These are phyloP conservation scores for Tolypocladium ophioglossoides DNA, from an alignment of 2,329 filamentous ascomycete genomes.

Conservation along the genomic window DNA sequence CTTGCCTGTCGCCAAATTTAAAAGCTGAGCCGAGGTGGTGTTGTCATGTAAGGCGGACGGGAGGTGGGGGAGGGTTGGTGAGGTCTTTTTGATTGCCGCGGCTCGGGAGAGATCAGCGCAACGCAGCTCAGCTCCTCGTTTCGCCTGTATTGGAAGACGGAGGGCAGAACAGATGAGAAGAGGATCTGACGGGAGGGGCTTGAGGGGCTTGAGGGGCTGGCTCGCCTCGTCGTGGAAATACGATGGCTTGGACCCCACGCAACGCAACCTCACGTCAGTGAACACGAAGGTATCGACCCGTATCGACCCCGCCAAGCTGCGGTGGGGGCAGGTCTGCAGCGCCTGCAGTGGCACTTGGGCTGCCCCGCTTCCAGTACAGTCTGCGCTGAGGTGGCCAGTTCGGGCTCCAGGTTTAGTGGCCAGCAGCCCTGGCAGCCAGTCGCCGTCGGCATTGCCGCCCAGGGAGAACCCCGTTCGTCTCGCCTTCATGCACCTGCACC, in stretches of 20 bases:
- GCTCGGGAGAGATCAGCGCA: background rate
- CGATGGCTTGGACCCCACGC: background rate
- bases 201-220: background rate
- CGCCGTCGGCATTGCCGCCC: too few species aligned
- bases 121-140: background rate
- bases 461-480: background rate
- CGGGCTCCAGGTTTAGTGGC: background rate
- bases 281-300: background rate
- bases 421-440: background rate
- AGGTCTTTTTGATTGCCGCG: background rate
- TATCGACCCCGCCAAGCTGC: background rate
- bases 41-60: background rate
- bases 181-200: background rate
- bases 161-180: background rate
- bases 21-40: background rate
- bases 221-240: background rate
- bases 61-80: background rate
- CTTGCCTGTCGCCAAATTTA: background rate
- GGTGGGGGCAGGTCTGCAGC: background rate
- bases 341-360: background rate
- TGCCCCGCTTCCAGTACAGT: background rate
- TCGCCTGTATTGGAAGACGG: background rate
- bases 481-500: background rate
- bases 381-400: background rate
- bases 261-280: background rate